A percentile compares a stretch with the other conserved stretches of the same genome.
Evolutionary conservation across 495 filamentous ascomycete genomes (phyloP).

Genomic region (Rostrohypoxylon terebratum): DNA sequence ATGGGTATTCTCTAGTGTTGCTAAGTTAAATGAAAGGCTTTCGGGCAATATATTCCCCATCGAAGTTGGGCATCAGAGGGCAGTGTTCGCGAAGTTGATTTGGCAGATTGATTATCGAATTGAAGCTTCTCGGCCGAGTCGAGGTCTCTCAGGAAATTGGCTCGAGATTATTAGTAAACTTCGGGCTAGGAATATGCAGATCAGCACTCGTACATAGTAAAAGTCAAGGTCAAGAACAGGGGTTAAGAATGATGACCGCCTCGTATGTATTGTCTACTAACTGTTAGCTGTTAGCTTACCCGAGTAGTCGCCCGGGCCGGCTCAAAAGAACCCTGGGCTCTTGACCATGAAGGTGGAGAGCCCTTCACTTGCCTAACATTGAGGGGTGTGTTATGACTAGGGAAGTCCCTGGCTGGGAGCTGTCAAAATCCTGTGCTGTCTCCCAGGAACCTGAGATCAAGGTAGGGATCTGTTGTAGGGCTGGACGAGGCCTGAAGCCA

Average conservation of each 20-base stretch:
- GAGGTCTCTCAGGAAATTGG: background rate
- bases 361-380: conserved; percentile 3
- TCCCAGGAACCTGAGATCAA: conserved; percentile 7
- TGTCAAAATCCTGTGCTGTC: conserved; percentile 23
- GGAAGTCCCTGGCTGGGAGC: conserved; percentile 22
- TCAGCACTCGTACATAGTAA: conserved; percentile 1
- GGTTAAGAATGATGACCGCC: background rate
- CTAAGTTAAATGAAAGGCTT: background rate
- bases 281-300: conserved; percentile 21
- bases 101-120: background rate
- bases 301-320: conserved; percentile 16
- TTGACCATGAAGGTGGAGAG: conserved; percentile 18
- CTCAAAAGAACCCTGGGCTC: conserved; percentile 20
- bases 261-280: conserved; percentile 5
- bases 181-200: background rate
- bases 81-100: background rate
- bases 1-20: background rate
- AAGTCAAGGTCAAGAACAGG: background rate
- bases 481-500: conserved; percentile 3
- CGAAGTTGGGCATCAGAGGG: background rate
- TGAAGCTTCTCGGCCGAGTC: conserved; percentile 11
- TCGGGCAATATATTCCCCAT: background rate
- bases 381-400: conserved; percentile 24
- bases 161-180: background rate
- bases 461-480: conserved; percentile 7